Evolutionary conservation across 2,329 filamentous ascomycete genomes (phyloP), one percentile per base, ranked within the genome.

Genomic region (Aspergillus bombycis): DNA sequence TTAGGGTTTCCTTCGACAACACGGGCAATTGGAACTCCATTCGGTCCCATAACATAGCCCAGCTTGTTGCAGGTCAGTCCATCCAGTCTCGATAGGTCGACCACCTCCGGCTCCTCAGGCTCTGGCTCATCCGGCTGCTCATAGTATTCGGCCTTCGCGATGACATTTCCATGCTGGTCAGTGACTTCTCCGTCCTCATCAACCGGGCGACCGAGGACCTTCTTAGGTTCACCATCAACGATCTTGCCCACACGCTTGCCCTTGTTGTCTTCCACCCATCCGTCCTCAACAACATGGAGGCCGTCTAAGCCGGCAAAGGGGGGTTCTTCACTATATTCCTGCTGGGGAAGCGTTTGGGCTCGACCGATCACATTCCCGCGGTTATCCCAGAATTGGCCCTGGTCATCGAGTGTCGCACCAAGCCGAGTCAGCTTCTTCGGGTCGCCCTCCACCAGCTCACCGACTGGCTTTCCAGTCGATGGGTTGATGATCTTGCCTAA

Each of bases 371-470:
- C 81, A 50, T 88, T 87, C 52, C 88, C 87, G 53, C 86, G 84
- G 73, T 83, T 86, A 73, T 89, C 87, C 71, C 89, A 81, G 61
- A 90, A 86, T 70, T 89, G 88, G 23, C 88, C 88, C 75, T 88
- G 81, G 63, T 83, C 84, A 67, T 90, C 88, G 28, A 78, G 74
- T 19, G 70, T 68, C 23, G 68, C 71, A 11, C 79, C 79, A 23
- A 76, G 66, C 54, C 77, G 77, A 54, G 77, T 70, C 68, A 88
- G 80, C 75, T 89, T 89, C 79, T 88, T 89, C 63, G 88, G 83
- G 21, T 88, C 85, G 66, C 88, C 89, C 65, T 89, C 86, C 16
- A 83, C 76, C 14, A 89, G 75, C 58, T 89, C 84, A 48, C 89
- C 88, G 52, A 84, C 74, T 1, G 83, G 78, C 52, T 82, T 83